Evolutionary conservation across 257 asterid genomes (phyloP).

Genomic region (Penstemon davidsonii): DNA sequence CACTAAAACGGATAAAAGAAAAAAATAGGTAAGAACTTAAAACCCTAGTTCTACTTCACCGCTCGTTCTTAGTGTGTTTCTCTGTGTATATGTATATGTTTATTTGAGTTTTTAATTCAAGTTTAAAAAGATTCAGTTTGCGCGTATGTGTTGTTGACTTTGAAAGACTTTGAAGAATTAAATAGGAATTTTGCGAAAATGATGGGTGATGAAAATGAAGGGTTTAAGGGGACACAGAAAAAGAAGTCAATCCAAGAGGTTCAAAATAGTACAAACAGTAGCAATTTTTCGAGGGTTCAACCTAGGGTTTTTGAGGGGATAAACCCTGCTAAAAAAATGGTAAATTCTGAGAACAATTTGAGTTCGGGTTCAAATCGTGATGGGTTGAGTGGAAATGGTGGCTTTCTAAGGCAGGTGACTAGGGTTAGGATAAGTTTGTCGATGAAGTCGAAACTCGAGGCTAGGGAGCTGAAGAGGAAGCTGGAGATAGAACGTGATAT

Average conservation of each 20-base stretch:
- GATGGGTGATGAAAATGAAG: slow-evolving; percentile 59
- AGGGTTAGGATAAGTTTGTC: slow-evolving; percentile 60
- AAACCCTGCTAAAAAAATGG: background rate
- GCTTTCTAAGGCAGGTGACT: slow-evolving; percentile 48
- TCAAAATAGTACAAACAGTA: slow-evolving; percentile 39
- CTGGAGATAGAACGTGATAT: slow-evolving; percentile 68
- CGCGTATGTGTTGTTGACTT: slow-evolving; percentile 21
- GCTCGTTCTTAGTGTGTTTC: no score
- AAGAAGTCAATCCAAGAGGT: slow-evolving; percentile 64
- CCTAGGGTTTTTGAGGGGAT: no score
- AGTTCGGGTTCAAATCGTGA: slow-evolving; percentile 42
- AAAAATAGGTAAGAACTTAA: background rate
- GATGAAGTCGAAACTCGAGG: slow-evolving; percentile 66
- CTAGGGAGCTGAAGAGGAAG: slow-evolving; percentile 64
- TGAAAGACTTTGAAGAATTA: slow-evolving; percentile 4
- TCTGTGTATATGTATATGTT: background rate
- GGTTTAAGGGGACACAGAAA: slow-evolving; percentile 49
- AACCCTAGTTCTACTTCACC: background rate
- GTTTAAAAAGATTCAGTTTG: slow-evolving; percentile 18
- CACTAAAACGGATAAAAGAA: no score
- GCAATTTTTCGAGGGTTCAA: slow-evolving; percentile 20
- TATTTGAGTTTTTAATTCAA: background rate
- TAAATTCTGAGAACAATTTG: slow-evolving; percentile 30
- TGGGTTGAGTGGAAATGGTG: slow-evolving; percentile 42
- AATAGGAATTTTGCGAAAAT: slow-evolving; percentile 34